Conservation (phyloP, 805 yeast genomes). For the Schwanniomyces pseudopolymorphus region DNA sequence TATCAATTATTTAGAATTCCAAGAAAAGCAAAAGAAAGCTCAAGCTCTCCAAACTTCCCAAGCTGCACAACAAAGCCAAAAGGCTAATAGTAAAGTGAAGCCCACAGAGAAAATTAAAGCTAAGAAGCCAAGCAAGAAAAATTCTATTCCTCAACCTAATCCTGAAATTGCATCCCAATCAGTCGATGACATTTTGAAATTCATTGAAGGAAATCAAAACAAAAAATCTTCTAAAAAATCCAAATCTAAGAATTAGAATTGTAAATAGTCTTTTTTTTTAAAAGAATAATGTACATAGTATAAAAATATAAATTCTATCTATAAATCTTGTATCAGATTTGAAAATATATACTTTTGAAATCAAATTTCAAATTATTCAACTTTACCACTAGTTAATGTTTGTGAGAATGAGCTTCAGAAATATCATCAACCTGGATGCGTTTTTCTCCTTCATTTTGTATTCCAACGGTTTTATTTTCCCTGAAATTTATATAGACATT, state of each 20-base stretch:
- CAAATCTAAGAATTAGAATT: slow-evolving; percentile 2
- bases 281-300: slow-evolving; percentile 6
- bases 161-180: slow-evolving; percentile 63
- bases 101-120: slow-evolving; percentile 12
- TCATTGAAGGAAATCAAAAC: slow-evolving; percentile 56
- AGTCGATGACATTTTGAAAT: slow-evolving; percentile 69
- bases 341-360: neutral
- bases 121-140: slow-evolving; percentile 16
- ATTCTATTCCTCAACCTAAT: slow-evolving; percentile 26
- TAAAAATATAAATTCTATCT: slow-evolving; percentile 10
- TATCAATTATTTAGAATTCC: slow-evolving; percentile 44
- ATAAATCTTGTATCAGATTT: slow-evolving; percentile 10
- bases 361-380: neutral
- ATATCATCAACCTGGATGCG: neutral
- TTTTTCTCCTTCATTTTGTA: neutral
- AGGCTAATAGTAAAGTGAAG: slow-evolving; percentile 14
- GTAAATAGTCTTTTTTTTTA: slow-evolving; percentile 6
- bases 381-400: neutral
- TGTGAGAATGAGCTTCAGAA: neutral
- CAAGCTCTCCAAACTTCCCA: too few relatives aligned
- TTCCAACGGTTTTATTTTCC: slow-evolving; percentile 3
- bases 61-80: slow-evolving; percentile 13
- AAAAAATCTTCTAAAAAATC: slow-evolving; percentile 19
- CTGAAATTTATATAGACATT: slow-evolving; percentile 41
- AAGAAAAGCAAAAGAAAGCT: slow-evolving; percentile 31